Base-by-base conservation (phyloP, 345 rosid genomes). In the Kandelia obovata region DNA sequence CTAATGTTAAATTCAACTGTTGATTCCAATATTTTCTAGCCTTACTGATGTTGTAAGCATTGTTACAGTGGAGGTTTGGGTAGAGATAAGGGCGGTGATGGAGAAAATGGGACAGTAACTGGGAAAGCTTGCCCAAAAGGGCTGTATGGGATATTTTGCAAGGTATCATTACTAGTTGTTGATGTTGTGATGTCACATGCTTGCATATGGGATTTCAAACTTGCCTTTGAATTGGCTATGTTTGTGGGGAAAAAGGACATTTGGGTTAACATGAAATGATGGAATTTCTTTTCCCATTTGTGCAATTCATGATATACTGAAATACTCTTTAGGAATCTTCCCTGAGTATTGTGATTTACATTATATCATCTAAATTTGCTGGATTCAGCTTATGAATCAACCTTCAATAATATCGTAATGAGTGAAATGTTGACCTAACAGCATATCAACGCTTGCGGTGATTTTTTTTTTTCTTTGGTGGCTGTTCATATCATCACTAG, bases 101-200 rank as follows among this genome's bases (percentile, higher is more conserved):
- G 99, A 65, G 88, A 78, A 87, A 89, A 88, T 71, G 99, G 99
- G 72, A 85, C 97, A 27, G 75, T 86, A 75, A 86, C 88, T n/a
- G 99, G 99, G 61, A 90, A 87, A 71, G 87, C 94, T 71, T 96
- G 99, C 75, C 99, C 99, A 9, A 82, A 80, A 73, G 99, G 98
- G 71, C 91, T 92, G 62, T 88, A 85, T 64, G 99, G 99, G 70
- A 86, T 73, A 71, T 96, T 90, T 83, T 96, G 99, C 62, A 68
- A 83, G 95, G 99, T 96, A 72, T 21, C 55, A 53, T 58, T 58
- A 13, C 62, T 17, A 67, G 53, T 53, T 73, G 11, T 49, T 75
- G 34, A 51, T 26, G 25, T 2, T 49, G 10, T 55, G 21, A 31
- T 68, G 30, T 61, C 20, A 5, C 20, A 20, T 63, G 39, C 11